Conservation (phyloP, 768 basidiomycete species). For the Saitozyma podzolica region DNA sequence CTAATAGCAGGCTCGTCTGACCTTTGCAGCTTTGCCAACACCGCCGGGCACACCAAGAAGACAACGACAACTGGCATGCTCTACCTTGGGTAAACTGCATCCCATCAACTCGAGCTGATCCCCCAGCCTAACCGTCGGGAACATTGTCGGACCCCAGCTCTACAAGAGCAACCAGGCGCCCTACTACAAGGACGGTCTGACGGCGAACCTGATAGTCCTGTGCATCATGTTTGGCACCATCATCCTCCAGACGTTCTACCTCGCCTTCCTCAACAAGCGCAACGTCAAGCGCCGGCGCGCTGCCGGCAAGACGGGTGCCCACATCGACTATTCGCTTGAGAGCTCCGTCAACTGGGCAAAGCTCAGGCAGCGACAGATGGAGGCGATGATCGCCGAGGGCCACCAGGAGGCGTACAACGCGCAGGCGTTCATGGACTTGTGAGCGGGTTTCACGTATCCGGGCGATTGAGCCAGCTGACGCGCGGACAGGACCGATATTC, state of each 20-base stretch:
- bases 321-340: constrained; percentile 25
- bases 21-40: too few species aligned
- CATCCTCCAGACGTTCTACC: constrained; percentile 23
- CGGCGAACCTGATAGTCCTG: constrained; percentile 19
- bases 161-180: constrained; percentile 13
- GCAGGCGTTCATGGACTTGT: too few species aligned
- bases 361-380: too few species aligned
- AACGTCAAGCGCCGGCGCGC: constrained; percentile 21
- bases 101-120: too few species aligned
- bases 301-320: constrained; percentile 16
- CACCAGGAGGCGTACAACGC: too few species aligned
- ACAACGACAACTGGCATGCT: constrained; percentile 33
- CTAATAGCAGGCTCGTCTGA: too few species aligned
- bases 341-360: constrained; percentile 13
- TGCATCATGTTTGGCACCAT: constrained; percentile 15
- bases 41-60: constrained; percentile 36
- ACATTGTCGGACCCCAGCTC: constrained; percentile 31
- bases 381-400: too few species aligned
- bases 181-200: constrained; percentile 23
- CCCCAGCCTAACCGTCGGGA: too few species aligned
- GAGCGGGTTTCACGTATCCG: too few species aligned
- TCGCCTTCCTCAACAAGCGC: constrained; percentile 16
- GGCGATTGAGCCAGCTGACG: too few species aligned
- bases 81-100: constrained; percentile 20
- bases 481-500: too few species aligned